These are phyloP conservation scores for Starmerella lactis-condensi DNA, from an alignment of 805 yeast species.

Conservation along the genomic window DNA sequence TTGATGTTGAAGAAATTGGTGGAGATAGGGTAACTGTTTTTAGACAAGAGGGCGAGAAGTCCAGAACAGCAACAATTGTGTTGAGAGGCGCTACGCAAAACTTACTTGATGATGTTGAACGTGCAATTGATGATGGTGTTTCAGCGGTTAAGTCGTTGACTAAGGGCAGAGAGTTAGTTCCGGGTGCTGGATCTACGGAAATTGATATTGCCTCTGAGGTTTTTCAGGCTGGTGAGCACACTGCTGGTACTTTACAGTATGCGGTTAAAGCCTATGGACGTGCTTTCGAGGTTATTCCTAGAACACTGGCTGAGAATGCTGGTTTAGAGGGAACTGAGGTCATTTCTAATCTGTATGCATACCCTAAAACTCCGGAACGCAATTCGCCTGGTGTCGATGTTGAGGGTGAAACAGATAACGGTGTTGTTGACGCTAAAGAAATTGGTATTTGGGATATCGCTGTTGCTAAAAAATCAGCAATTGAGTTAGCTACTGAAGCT, in stretches of 20 bases:
- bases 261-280: slow-evolving; percentile 88
- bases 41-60: slow-evolving; percentile 46
- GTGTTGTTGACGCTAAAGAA: slow-evolving; percentile 50
- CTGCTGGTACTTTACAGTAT: slow-evolving; percentile 81
- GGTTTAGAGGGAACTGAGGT: slow-evolving; percentile 82
- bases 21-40: slow-evolving; percentile 93
- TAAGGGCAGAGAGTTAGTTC: slow-evolving; percentile 60
- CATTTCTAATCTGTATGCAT: slow-evolving; percentile 77
- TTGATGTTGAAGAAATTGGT: slow-evolving; percentile 86
- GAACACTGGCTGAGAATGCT: slow-evolving; percentile 82
- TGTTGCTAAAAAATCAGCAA: slow-evolving; percentile 67
- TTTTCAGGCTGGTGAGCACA: slow-evolving; percentile 73
- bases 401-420: slow-evolving; percentile 46
- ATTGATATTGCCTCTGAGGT: slow-evolving; percentile 67
- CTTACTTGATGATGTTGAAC: slow-evolving; percentile 80
- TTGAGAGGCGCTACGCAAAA: slow-evolving; percentile 94
- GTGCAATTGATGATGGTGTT: slow-evolving; percentile 96
- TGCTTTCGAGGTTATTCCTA: slow-evolving; percentile 87
- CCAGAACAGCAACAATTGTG: slow-evolving; percentile 82
- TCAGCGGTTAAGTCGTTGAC: slow-evolving; percentile 76
- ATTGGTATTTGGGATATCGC: slow-evolving; percentile 63
- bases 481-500: slow-evolving; percentile 87
- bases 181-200: slow-evolving; percentile 95
- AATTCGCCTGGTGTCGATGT: slow-evolving; percentile 47
- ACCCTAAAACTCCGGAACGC: slow-evolving; percentile 29